phyloP scores from a whole-genome alignment of 345 rosid genomes.

The Clarkia xantiana region DNA sequence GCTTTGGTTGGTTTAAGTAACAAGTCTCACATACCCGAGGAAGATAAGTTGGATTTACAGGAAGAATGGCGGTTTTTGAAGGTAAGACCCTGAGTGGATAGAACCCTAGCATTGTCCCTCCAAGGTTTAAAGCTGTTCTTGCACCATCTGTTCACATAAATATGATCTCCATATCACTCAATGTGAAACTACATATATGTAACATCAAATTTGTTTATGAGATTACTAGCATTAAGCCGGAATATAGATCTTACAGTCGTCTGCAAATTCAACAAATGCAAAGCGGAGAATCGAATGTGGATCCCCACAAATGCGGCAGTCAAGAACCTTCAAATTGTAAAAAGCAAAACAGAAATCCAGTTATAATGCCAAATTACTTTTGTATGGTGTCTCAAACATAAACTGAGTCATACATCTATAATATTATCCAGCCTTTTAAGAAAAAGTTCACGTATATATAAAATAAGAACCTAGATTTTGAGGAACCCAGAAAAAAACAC shows the following conservation, averaged over 20 bases:
- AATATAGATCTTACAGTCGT: slow-evolving; percentile 51
- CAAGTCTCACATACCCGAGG: slow-evolving; percentile 46
- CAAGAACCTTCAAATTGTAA: slow-evolving; percentile 59
- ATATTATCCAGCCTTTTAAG: too few species aligned
- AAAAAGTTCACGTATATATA: too few species aligned
- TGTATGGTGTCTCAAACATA: not conserved
- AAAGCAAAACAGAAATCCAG: slow-evolving; percentile 1
- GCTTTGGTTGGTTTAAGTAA: not conserved
- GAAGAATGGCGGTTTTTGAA: slow-evolving; percentile 88
- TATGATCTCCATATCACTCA: not conserved
- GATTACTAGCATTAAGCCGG: too few species aligned
- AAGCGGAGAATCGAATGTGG: slow-evolving; percentile 90
- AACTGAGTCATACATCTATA: too few species aligned
- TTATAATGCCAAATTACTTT: not conserved
- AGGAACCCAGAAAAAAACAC: not conserved
- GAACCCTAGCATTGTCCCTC: slow-evolving; percentile 78
- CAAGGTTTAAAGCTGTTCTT: slow-evolving; percentile 53
- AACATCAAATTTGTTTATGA: too few species aligned
- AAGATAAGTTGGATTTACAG: slow-evolving; percentile 88
- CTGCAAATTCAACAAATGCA: slow-evolving; percentile 85
- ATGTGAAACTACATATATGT: too few species aligned
- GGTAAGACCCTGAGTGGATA: slow-evolving; percentile 84
- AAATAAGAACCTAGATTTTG: too few species aligned
- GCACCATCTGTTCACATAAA: slow-evolving; percentile 50
- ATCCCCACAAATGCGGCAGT: slow-evolving; percentile 91